Base-by-base conservation (phyloP, 495 filamentous ascomycete species). In the Antarctomyces pellizariae region DNA sequence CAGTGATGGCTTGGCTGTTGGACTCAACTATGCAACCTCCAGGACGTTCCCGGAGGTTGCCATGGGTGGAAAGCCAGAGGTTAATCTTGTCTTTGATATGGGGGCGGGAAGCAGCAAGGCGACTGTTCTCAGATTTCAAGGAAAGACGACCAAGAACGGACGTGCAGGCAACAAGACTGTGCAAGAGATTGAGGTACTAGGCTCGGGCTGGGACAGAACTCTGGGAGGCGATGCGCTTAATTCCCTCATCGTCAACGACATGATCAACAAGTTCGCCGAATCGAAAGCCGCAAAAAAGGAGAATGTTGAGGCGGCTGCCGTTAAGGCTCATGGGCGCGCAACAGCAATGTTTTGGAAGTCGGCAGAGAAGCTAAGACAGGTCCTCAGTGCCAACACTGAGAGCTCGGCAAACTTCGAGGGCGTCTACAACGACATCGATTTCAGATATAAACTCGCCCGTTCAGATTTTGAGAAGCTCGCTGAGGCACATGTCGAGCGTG, bases 31-130 rank as follows among this genome's bases (percentile, higher is more conserved):
- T 46, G 86, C 86, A 11, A 93, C 78, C 9, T 73, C 64, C 39
- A 64, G 86, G 37, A 77, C 68, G 12, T 99, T 99, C 50, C 78
- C 79, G 9, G 75, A 59, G 34, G 54, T 89, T 19, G 74, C 63
- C 22, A 71, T 84, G 30, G 83, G 80, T 24, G 71, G 69, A 37
- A 83, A 78, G 54, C 76, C 86, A 2, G 86, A 99, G 47, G 64
- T 75, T 39, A 79, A 99, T 44, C 56, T 99, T 42, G 65, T 99
- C 10, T 95, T 80, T 38, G 89, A 99, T 39, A 93, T 95, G 83
- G 86, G 86, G 32, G 86, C 86, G 40, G 86, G 86, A 5, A 90
- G 79, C n/a, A 78, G 89, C 9, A 90, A 79, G 31, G 86, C 84
- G n/a, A 89, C 82, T 5, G 57, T 99, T 10, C 43, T 99, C 44